A percentile compares a stretch with the other conserved stretches of the same genome.
Evolutionary conservation across 2,329 filamentous ascomycete genomes (phyloP).

Genomic region (Periconia sp.): DNA sequence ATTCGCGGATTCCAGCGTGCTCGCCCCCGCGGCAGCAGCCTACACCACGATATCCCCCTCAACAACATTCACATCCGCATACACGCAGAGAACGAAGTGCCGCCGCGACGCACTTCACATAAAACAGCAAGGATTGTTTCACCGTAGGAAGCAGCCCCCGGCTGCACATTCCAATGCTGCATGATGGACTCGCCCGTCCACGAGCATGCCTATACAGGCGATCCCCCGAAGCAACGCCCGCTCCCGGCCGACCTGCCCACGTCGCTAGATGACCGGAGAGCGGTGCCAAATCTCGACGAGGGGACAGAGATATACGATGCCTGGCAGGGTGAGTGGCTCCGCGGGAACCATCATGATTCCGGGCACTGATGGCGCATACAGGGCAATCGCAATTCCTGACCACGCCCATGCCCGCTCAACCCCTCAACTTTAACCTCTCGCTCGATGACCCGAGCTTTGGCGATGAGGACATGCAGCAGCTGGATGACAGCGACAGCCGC

Average conservation of each 20-base stretch:
- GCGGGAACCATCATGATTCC: slow-evolving; percentile 11
- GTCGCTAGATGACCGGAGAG: slow-evolving; percentile 86
- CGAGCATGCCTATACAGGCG: slow-evolving; percentile 44
- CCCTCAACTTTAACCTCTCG: slow-evolving; percentile 83
- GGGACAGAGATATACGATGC: slow-evolving; percentile 99
- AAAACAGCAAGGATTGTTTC: no score
- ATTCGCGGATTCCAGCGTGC: no score
- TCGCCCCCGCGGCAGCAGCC: no score
- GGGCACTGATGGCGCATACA: slow-evolving; percentile 47
- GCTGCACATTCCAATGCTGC: slow-evolving; percentile 28
- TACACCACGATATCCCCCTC: no score
- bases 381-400: slow-evolving; percentile 96
- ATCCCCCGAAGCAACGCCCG: slow-evolving; percentile 45
- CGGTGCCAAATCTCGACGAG: slow-evolving; percentile 68
- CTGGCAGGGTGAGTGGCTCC: slow-evolving; percentile 79
- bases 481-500: slow-evolving; percentile 81
- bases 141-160: background rate
- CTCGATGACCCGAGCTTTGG: slow-evolving; percentile 80
- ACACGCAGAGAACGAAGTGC: no score
- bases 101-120: no score
- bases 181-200: slow-evolving; percentile 43
- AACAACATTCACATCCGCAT: no score
- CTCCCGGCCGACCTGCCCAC: slow-evolving; percentile 88
- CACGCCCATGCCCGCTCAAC: slow-evolving; percentile 81
- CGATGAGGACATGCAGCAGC: slow-evolving; percentile 63